These are phyloP conservation scores for Zostera marina DNA, from an alignment of 116 monocot species.

Conservation along the genomic window DNA sequence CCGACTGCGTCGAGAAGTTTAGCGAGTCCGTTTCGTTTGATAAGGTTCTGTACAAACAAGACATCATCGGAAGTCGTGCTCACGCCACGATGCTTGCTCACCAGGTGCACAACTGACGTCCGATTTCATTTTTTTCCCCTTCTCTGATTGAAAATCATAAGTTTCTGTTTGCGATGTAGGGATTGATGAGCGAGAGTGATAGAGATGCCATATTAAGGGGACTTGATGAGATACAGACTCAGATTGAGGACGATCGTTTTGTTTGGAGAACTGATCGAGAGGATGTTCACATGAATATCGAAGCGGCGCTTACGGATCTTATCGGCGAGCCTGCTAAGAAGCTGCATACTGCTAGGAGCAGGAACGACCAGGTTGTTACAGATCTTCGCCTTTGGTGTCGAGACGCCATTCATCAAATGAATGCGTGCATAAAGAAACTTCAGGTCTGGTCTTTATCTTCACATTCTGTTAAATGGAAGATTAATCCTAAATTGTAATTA, in stretches of 20 bases:
- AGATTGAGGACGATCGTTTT: constrained; percentile 57
- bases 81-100: constrained; percentile 90
- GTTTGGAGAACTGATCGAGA: constrained; percentile 79
- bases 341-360: constrained; percentile 89
- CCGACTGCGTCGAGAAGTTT: constrained; percentile 71
- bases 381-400: constrained; percentile 90
- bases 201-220: constrained; percentile 53
- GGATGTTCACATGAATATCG: constrained; percentile 99
- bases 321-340: constrained; percentile 97
- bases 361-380: constrained; percentile 91
- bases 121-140: too few relatives aligned
- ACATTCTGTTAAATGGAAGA: too few relatives aligned
- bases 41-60: constrained; percentile 82
- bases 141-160: too few relatives aligned
- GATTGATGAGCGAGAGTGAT: constrained; percentile 48
- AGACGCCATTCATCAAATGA: constrained; percentile 69
- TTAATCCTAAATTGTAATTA: too few relatives aligned
- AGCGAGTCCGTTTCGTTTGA: constrained; percentile 89
- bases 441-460: constrained; percentile 55
- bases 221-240: constrained; percentile 70
- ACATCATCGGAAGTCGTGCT: constrained; percentile 79
- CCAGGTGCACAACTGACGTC: constrained; percentile 22
- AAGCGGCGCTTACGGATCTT: constrained; percentile 73
- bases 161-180: constrained; percentile 21
- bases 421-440: constrained; percentile 37